Evolutionary conservation across 169 alveolate genomes (phyloP).

Genomic region (Babesia ovata): DNA sequence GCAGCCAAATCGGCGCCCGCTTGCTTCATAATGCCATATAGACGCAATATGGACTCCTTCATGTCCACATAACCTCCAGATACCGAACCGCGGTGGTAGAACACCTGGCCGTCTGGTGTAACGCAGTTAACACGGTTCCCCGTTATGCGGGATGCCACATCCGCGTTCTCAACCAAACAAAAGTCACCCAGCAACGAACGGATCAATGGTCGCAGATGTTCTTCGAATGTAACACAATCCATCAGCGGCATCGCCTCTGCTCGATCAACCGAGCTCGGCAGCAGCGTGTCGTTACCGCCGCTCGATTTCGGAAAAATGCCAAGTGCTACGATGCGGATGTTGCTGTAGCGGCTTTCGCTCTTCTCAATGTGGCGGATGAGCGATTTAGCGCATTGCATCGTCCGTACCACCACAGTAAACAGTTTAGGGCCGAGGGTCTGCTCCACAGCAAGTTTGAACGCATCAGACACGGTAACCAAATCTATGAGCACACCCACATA

Average conservation of each 20-base stretch:
- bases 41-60: constrained; percentile 22
- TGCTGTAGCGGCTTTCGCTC: constrained; percentile 5
- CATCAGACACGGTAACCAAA: constrained; percentile 33
- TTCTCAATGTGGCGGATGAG: constrained; percentile 27
- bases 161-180: constrained; percentile 47
- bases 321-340: constrained; percentile 42
- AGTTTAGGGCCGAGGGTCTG: constrained; percentile 55
- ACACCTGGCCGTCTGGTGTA: constrained; percentile 61
- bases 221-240: constrained; percentile 32
- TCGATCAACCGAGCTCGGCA: constrained; percentile 6
- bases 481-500: constrained; percentile 55
- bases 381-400: constrained; percentile 37
- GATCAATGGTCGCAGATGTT: constrained; percentile 2
- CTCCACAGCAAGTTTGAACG: constrained; percentile 53
- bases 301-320: constrained; percentile 7
- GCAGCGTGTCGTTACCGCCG: neutral
- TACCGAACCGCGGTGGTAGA: constrained; percentile 50
- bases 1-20: constrained; percentile 10
- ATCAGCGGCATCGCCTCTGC: constrained; percentile 22
- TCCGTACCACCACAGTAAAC: constrained; percentile 57
- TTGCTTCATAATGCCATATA: constrained; percentile 29
- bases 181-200: constrained; percentile 25
- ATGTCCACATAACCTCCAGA: constrained; percentile 62
- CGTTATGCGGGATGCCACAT: constrained; percentile 15
- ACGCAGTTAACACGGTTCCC: constrained; percentile 40